phyloP scores from a whole-genome alignment of 768 basidiomycete genomes.

The Cubamyces lactineus region DNA sequence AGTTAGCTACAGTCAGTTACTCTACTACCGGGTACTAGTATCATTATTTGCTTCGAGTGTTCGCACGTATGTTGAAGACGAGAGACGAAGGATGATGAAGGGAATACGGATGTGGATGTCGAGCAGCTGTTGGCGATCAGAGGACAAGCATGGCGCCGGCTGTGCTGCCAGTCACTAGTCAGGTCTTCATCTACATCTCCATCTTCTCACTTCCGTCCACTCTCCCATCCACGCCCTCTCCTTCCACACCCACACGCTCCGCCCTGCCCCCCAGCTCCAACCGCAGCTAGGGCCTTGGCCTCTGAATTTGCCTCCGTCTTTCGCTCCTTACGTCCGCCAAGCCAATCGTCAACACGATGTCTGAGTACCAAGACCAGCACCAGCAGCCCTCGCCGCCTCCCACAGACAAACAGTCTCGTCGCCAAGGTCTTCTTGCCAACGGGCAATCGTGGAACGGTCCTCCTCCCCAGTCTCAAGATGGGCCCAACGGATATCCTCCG shows the following conservation, averaged over 20 bases:
- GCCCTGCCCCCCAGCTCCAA: background rate
- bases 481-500: background rate
- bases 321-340: background rate
- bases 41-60: constrained; percentile 8
- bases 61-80: too few relatives aligned
- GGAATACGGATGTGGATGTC: background rate
- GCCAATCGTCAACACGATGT: constrained; percentile 16
- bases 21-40: background rate
- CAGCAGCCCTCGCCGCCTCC: constrained; percentile 15
- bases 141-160: background rate
- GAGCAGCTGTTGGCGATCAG: background rate
- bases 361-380: constrained; percentile 19
- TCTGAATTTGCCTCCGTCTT: background rate
- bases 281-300: background rate
- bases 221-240: constrained; percentile 4
- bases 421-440: constrained; percentile 22
- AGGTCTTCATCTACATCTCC: background rate
- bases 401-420: constrained; percentile 20
- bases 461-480: constrained; percentile 11
- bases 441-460: constrained; percentile 16
- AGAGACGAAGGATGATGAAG: background rate
- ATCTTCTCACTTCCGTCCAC: background rate
- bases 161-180: constrained; percentile 1
- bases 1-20: background rate
- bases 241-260: background rate